Percentiles rank a stretch among this genome's conserved stretches.
phyloP scores from a whole-genome alignment of 768 basidiomycete genomes.

The Boletus bicolor region DNA sequence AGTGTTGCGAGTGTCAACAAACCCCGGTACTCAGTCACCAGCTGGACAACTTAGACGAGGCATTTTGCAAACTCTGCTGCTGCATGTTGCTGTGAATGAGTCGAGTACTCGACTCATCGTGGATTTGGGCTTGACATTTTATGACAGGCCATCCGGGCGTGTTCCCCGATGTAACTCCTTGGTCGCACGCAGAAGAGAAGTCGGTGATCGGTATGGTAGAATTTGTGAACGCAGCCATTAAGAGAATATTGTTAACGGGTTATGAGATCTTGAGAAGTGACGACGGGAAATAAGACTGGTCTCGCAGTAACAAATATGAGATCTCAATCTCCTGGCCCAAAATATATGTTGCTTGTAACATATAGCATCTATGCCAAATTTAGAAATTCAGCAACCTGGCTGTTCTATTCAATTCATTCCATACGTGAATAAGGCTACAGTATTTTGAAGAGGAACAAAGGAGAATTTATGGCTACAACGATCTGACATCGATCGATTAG shows the following conservation, averaged over 20 bases:
- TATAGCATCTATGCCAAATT: neutral
- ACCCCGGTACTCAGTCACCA: no score
- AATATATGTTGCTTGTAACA: neutral
- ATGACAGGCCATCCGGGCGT: constrained; percentile 42
- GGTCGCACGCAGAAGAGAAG: constrained; percentile 50
- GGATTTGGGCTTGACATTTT: neutral
- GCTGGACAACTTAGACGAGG: constrained; percentile 32
- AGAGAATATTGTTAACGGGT: constrained; percentile 8
- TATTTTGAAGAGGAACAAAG: neutral
- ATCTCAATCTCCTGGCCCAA: neutral
- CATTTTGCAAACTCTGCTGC: constrained; percentile 37
- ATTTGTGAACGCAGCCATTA: constrained; percentile 39
- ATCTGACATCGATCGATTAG: neutral
- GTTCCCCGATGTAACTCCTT: constrained; percentile 43
- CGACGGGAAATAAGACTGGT: neutral
- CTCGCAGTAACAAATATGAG: neutral
- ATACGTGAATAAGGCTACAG: neutral
- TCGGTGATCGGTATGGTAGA: constrained; percentile 49
- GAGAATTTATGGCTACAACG: neutral
- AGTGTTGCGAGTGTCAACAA: no score
- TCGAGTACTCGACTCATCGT: neutral
- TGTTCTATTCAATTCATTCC: neutral
- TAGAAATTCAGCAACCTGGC: neutral
- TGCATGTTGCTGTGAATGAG: constrained; percentile 29
- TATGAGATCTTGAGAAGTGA: neutral